These are phyloP conservation scores for Xylaria longipes DNA, from an alignment of 495 filamentous ascomycete genomes.

Conservation along the genomic window DNA sequence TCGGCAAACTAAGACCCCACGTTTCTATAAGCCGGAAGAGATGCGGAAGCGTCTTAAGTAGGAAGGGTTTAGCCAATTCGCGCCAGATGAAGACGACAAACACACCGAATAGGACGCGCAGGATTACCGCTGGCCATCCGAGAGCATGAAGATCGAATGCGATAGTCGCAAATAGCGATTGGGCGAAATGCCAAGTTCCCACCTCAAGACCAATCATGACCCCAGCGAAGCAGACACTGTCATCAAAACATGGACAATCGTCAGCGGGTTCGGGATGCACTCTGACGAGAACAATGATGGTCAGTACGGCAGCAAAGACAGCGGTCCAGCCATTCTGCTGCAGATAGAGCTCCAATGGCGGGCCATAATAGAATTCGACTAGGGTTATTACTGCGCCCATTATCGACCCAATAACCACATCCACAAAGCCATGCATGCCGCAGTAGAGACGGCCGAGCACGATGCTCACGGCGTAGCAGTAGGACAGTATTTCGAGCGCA, in stretches of 20 bases:
- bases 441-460: conserved; percentile 91
- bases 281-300: conserved; percentile 77
- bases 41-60: conserved; percentile 80
- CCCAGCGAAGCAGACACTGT: conserved; percentile 91
- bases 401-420: conserved; percentile 78
- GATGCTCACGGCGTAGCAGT: conserved; percentile 89
- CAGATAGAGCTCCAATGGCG: conserved; percentile 70
- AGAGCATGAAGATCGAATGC: conserved; percentile 66
- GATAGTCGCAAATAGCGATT: conserved; percentile 58
- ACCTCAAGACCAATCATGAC: conserved; percentile 82
- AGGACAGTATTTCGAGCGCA: conserved; percentile 69
- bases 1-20: conserved; percentile 75
- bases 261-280: conserved; percentile 96
- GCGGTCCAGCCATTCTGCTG: conserved; percentile 61
- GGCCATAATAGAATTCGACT: conserved; percentile 74
- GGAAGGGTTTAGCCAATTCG: conserved; percentile 80
- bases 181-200: conserved; percentile 80
- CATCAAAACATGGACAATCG: conserved; percentile 97
- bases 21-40: conserved; percentile 86
- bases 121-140: conserved; percentile 64
- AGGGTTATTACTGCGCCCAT: conserved; percentile 72
- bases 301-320: conserved; percentile 63
- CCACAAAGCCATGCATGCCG: conserved; percentile 97
- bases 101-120: conserved; percentile 79
- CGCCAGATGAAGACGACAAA: conserved; percentile 86